Percentiles rank a stretch among this genome's conserved stretches.
Conservation (phyloP, 129 eudicot genomes). For the Flaveria bidentis region DNA sequence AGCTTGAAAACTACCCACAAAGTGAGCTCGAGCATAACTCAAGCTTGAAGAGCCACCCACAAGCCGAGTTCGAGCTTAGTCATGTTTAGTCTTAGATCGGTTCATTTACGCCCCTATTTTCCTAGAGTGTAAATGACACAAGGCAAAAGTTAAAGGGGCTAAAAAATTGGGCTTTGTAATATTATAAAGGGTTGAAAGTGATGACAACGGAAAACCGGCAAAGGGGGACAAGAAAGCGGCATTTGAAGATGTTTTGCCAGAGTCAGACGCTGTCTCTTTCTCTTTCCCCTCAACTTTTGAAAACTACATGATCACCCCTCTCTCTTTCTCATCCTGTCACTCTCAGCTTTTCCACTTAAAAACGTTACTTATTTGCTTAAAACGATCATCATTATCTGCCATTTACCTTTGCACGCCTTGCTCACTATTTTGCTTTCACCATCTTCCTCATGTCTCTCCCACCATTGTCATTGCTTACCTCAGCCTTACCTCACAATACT, state of each 20-base stretch:
- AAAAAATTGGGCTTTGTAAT: not conserved
- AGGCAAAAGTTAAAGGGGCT: constrained; percentile 1
- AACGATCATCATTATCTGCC: constrained; percentile 32
- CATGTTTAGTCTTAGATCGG: not conserved
- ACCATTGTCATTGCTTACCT: constrained; percentile 38
- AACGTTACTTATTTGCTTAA: constrained; percentile 23
- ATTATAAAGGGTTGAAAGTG: constrained; percentile 12
- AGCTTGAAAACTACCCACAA: too few relatives aligned
- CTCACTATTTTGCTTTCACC: constrained; percentile 25
- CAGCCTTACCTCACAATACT: constrained; percentile 22
- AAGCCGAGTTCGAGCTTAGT: too few relatives aligned
- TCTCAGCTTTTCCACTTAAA: constrained; percentile 16
- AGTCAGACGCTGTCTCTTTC: constrained; percentile 13
- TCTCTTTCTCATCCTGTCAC: constrained; percentile 17
- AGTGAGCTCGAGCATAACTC: too few relatives aligned
- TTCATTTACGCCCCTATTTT: too few relatives aligned
- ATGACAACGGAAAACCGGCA: constrained; percentile 15
- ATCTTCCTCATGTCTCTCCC: constrained; percentile 21
- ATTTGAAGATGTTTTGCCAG: constrained; percentile 30
- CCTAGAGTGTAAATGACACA: not conserved
- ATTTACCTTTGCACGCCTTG: constrained; percentile 38
- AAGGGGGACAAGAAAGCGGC: constrained; percentile 37
- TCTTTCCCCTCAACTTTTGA: constrained; percentile 19
- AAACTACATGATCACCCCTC: constrained; percentile 24
- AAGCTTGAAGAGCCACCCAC: too few relatives aligned